Conservation (phyloP, 768 basidiomycete species). For the Polyporus arcularius region DNA sequence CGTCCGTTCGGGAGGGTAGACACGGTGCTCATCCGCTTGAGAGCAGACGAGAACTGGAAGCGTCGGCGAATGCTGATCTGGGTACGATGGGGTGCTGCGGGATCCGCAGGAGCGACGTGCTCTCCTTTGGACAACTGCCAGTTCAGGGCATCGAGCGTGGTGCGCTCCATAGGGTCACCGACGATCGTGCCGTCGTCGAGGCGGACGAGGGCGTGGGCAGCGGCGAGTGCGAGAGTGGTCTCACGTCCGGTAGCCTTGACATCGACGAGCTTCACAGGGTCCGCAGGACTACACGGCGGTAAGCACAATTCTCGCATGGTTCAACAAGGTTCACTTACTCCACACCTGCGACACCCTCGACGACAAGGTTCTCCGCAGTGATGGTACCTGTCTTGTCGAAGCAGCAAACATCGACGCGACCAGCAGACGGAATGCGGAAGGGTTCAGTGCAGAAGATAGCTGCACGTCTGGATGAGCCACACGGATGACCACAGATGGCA, state of each 20-base stretch:
- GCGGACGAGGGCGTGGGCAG: conserved; percentile 92
- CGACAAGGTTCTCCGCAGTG: conserved; percentile 91
- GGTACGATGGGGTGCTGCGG: conserved; percentile 54
- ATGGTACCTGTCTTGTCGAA: conserved; percentile 99
- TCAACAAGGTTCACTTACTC: conserved; percentile 54
- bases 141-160: conserved; percentile 85
- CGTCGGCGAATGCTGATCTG: conserved; percentile 80
- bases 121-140: conserved; percentile 86
- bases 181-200: conserved; percentile 93
- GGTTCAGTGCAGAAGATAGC: conserved; percentile 99
- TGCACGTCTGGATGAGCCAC: conserved; percentile 32
- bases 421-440: conserved; percentile 95
- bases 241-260: conserved; percentile 76
- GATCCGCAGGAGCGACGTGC: conserved; percentile 57
- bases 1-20: conserved; percentile 62
- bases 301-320: background rate
- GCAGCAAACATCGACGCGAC: conserved; percentile 96
- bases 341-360: conserved; percentile 91
- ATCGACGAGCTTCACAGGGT: conserved; percentile 69
- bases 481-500: background rate
- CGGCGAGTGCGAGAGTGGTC: conserved; percentile 86
- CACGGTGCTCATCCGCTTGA: conserved; percentile 97
- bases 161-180: conserved; percentile 99
- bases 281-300: conserved; percentile 45
- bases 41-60: conserved; percentile 96